These are phyloP conservation scores for Scenedesmus sp. DNA, from an alignment of 163 green algal species.

Conservation along the genomic window DNA sequence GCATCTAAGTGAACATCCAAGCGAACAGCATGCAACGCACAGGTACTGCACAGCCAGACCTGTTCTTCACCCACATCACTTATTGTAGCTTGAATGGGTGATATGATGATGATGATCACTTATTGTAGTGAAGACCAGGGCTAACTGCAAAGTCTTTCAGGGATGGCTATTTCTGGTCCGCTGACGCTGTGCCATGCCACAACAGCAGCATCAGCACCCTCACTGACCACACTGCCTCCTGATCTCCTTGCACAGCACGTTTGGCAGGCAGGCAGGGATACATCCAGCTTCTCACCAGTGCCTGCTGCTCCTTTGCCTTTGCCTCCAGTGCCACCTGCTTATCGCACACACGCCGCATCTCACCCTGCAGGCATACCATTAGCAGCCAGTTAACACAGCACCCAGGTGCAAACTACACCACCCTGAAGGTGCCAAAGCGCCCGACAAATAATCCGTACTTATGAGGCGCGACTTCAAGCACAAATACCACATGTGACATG, in stretches of 20 bases:
- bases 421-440: neutral
- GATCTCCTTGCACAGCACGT: neutral
- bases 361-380: slow-evolving; percentile 32
- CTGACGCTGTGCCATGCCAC: neutral
- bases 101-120: too few species aligned
- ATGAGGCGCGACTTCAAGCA: neutral
- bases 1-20: neutral
- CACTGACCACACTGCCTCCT: neutral
- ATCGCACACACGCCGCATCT: slow-evolving; percentile 71
- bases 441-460: neutral
- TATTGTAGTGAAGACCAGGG: too few species aligned
- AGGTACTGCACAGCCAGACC: neutral
- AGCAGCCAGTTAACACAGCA: neutral
- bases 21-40: neutral
- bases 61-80: too few species aligned
- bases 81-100: too few species aligned
- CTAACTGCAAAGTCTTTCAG: too few species aligned
- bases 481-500: too few species aligned
- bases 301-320: slow-evolving; percentile 71
- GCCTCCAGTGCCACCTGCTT: slow-evolving; percentile 69
- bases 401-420: neutral
- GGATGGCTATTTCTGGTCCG: neutral
- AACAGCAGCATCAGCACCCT: neutral
- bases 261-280: neutral
- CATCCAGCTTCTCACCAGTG: slow-evolving; percentile 60